Conservation (phyloP, 306 rosid genomes). For the Quillaja saponaria region DNA sequence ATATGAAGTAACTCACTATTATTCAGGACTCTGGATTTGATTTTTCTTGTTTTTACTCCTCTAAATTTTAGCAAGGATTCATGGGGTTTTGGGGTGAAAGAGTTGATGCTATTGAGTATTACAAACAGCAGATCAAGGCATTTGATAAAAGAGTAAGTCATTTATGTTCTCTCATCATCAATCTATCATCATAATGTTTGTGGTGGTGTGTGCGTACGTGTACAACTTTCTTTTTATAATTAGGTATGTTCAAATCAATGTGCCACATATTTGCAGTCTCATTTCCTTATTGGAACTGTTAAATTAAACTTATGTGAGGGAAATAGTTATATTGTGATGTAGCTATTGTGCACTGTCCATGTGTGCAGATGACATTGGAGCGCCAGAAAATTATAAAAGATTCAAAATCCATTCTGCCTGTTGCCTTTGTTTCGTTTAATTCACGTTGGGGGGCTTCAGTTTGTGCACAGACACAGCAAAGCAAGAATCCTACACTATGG, state of each 20-base stretch:
- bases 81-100: slow-evolving; percentile 63
- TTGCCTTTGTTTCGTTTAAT: slow-evolving; percentile 81
- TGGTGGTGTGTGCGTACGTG: not conserved
- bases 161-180: slow-evolving; percentile 19
- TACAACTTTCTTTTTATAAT: not conserved
- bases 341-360: slow-evolving; percentile 12
- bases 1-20: not conserved
- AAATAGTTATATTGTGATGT: slow-evolving; percentile 7
- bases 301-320: not conserved
- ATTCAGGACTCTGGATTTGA: slow-evolving; percentile 21
- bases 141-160: slow-evolving; percentile 65
- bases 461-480: slow-evolving; percentile 97
- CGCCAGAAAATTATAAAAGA: slow-evolving; percentile 80
- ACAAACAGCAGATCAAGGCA: slow-evolving; percentile 62
- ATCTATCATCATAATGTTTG: slow-evolving; percentile 12
- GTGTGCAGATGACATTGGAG: slow-evolving; percentile 68
- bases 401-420: slow-evolving; percentile 74
- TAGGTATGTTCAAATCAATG: slow-evolving; percentile 5
- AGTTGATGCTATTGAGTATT: slow-evolving; percentile 83
- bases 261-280: slow-evolving; percentile 6
- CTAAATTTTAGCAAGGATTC: slow-evolving; percentile 57
- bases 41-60: slow-evolving; percentile 22
- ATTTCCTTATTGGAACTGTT: slow-evolving; percentile 5
- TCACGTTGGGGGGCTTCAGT: slow-evolving; percentile 97
- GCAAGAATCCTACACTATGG: slow-evolving; percentile 92